phyloP scores from a whole-genome alignment of 805 yeast genomes.

The Schwanniomyces vanrijiae region DNA sequence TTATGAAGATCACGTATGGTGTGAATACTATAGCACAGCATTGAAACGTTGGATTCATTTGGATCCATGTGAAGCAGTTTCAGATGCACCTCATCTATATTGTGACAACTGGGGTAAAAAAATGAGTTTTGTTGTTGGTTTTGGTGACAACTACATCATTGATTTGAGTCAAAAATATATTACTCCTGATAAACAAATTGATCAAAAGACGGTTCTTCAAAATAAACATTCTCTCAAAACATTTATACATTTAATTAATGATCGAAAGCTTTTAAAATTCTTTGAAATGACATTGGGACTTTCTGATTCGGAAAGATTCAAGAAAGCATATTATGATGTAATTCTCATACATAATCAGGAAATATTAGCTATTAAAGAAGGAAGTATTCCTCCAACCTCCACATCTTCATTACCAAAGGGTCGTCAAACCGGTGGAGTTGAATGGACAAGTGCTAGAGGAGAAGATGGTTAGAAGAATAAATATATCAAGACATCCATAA shows the following conservation, averaged over 20 bases:
- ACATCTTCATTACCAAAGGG: conserved; percentile 36
- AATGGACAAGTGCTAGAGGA: conserved; percentile 78
- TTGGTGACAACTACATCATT: conserved; percentile 55
- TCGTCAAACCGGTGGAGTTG: conserved; percentile 72
- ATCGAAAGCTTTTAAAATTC: conserved; percentile 16
- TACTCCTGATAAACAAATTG: conserved; percentile 24
- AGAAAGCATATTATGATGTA: conserved; percentile 34
- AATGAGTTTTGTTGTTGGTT: conserved; percentile 85
- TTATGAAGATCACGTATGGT: conserved; percentile 95
- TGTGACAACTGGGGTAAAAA: conserved; percentile 88
- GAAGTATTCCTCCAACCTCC: conserved; percentile 16
- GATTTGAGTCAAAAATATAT: conserved; percentile 77
- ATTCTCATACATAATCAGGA: conserved; percentile 36
- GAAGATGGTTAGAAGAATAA: conserved; percentile 54
- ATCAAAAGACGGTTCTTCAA: conserved; percentile 45
- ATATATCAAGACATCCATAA: too few species aligned
- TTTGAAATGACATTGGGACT: conserved; percentile 1
- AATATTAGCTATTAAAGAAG: conserved; percentile 10
- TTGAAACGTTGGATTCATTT: conserved; percentile 79
- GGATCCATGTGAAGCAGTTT: conserved; percentile 86
- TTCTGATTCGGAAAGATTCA: conserved; percentile 8
- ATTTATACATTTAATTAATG: conserved; percentile 38
- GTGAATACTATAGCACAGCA: conserved; percentile 71
- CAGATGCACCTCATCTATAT: conserved; percentile 77
- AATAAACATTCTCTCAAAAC: conserved; percentile 37